Conservation (phyloP, 768 basidiomycete genomes). For the Boletus rufocinnamomeus region DNA sequence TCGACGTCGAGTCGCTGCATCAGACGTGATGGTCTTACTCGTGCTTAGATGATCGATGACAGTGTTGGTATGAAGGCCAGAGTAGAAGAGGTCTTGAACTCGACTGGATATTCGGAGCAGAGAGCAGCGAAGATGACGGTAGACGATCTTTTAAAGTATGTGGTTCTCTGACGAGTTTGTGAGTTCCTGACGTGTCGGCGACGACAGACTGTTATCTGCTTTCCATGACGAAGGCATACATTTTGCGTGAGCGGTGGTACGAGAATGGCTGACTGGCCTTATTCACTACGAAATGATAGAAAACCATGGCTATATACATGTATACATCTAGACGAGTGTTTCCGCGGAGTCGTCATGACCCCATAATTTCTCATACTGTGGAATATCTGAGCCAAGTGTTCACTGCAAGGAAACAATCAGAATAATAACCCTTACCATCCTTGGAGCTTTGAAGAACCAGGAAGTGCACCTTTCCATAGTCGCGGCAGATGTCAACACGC, state of each 20-base stretch:
- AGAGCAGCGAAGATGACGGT: slow-evolving; percentile 93
- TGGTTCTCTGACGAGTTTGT: slow-evolving; percentile 13
- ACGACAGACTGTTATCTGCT: slow-evolving; percentile 59
- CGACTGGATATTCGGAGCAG: slow-evolving; percentile 71
- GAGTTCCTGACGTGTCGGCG: slow-evolving; percentile 1
- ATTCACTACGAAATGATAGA: no score
- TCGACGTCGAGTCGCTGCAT: slow-evolving; percentile 44
- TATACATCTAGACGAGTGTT: no score
- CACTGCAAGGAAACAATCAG: no score
- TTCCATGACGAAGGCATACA: slow-evolving; percentile 77
- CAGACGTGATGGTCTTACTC: background rate
- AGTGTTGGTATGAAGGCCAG: slow-evolving; percentile 66
- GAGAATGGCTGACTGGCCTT: no score
- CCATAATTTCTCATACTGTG: no score
- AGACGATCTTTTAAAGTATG: slow-evolving; percentile 87
- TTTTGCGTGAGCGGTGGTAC: slow-evolving; percentile 47
- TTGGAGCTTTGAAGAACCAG: no score
- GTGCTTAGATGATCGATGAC: slow-evolving; percentile 63
- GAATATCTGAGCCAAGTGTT: no score
- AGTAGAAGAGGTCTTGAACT: slow-evolving; percentile 71
- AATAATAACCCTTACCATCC: no score
- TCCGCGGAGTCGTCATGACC: no score
- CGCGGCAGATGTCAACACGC: no score
- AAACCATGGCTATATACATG: no score
- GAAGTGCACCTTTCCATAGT: no score